phyloP scores from a whole-genome alignment of 495 filamentous ascomycete species.

The Letharia columbiana region DNA sequence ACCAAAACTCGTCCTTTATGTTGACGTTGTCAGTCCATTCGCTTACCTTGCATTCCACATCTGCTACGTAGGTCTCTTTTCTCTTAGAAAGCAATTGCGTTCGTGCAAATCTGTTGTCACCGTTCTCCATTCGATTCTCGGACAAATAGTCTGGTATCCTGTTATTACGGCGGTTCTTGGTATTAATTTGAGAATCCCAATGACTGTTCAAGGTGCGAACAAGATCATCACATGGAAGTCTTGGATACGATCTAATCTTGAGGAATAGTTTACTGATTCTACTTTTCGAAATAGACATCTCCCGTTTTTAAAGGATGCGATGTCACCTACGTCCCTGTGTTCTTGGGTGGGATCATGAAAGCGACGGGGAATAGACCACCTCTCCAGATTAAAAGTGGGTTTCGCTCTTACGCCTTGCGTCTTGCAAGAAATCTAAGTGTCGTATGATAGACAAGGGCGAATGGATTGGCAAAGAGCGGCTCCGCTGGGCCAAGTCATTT shows the following conservation, averaged over 20 bases:
- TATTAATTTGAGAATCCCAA: not conserved
- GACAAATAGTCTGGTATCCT: not conserved
- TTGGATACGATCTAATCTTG: constrained; percentile 2
- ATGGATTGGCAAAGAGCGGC: constrained; percentile 52
- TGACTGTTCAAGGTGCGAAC: not conserved
- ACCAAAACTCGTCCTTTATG: constrained; percentile 57
- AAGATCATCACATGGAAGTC: not conserved
- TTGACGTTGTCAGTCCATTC: constrained; percentile 66
- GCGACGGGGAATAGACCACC: constrained; percentile 55
- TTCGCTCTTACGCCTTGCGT: not conserved
- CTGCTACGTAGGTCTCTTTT: constrained; percentile 38
- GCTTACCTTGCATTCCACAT: constrained; percentile 60
- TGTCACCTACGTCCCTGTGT: constrained; percentile 57
- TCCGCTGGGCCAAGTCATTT: constrained; percentile 54
- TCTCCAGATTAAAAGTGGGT: constrained; percentile 58
- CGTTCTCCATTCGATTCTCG: not conserved
- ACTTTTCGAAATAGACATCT: constrained; percentile 42
- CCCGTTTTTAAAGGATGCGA: constrained; percentile 51
- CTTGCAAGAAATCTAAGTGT: not conserved
- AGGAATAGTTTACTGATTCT: not conserved
- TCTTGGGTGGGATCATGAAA: constrained; percentile 63
- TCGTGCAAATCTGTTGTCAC: too few relatives aligned
- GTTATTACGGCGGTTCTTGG: not conserved
- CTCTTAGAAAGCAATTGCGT: not conserved
- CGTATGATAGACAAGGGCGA: constrained; percentile 51